A percentile compares a stretch with the other conserved stretches of the same genome.
Evolutionary conservation across 2,329 filamentous ascomycete genomes (phyloP).

Genomic region (Alternaria hordeiaustralica): DNA sequence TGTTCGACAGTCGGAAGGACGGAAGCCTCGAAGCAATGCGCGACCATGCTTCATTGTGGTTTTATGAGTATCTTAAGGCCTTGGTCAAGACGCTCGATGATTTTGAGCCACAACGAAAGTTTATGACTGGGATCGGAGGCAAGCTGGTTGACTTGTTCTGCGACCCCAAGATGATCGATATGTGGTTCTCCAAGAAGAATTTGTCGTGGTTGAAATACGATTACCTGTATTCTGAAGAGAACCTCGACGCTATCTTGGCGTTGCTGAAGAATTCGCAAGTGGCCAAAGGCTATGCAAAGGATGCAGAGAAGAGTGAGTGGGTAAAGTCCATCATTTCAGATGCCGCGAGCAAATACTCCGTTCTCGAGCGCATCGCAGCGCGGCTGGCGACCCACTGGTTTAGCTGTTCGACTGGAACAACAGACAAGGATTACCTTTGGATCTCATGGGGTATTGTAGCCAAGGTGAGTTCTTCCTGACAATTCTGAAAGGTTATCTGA

Average conservation of each 20-base stretch:
- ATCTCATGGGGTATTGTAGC: not conserved
- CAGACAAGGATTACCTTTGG: not conserved
- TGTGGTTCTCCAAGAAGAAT: not conserved
- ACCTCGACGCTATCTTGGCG: not conserved
- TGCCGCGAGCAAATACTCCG: not conserved
- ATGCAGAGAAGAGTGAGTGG: constrained; percentile 13
- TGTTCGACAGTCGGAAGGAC: not conserved
- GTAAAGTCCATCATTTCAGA: not conserved
- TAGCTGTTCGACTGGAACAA: not conserved
- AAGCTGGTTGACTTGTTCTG: not conserved
- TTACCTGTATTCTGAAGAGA: no score
- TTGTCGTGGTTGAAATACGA: not conserved
- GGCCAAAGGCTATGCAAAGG: constrained; percentile 9
- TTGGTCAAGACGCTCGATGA: not conserved
- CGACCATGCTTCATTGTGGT: not conserved
- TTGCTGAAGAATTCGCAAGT: constrained; percentile 15
- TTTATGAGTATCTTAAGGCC: not conserved
- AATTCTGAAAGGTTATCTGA: not conserved
- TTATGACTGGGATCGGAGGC: not conserved
- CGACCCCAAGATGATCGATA: not conserved
- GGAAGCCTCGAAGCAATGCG: not conserved
- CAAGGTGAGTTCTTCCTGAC: not conserved
- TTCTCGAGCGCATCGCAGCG: constrained; percentile 4
- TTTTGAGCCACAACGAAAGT: not conserved
- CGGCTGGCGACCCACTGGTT: constrained; percentile 5